Percentiles rank a stretch among this genome's conserved stretches.
phyloP scores from a whole-genome alignment of 805 yeast genomes.

The Yueomyces sinensis region DNA sequence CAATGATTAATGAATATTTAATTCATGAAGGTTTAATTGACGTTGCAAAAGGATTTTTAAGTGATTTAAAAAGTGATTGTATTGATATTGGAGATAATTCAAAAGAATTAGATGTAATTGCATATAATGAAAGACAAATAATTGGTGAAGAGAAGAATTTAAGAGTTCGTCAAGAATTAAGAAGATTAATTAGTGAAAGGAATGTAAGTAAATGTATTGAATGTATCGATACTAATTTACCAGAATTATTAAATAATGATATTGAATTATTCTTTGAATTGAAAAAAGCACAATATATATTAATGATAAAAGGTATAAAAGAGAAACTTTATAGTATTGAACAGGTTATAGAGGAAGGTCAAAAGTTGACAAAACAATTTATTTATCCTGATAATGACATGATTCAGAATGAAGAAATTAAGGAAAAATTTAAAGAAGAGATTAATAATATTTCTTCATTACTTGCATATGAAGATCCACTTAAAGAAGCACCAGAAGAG shows the following conservation, averaged over 20 bases:
- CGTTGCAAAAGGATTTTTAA: slow-evolving; percentile 36
- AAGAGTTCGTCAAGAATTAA: slow-evolving; percentile 32
- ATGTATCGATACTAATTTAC: slow-evolving; percentile 22
- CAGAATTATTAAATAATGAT: slow-evolving; percentile 12
- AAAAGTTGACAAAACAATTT: slow-evolving; percentile 14
- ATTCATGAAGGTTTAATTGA: slow-evolving; percentile 46
- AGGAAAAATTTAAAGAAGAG: slow-evolving; percentile 24
- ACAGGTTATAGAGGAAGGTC: slow-evolving; percentile 11
- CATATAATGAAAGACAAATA: slow-evolving; percentile 20
- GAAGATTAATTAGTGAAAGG: slow-evolving; percentile 30
- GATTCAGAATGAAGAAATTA: slow-evolving; percentile 10
- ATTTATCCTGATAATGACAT: slow-evolving; percentile 8
- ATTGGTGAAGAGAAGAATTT: slow-evolving; percentile 25
- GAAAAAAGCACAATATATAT: slow-evolving; percentile 12
- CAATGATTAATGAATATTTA: slow-evolving; percentile 31
- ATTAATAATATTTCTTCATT: slow-evolving; percentile 36
- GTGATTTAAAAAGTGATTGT: slow-evolving; percentile 29
- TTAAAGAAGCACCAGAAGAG: slow-evolving; percentile 24
- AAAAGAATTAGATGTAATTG: slow-evolving; percentile 8
- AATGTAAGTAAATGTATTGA: slow-evolving; percentile 32
- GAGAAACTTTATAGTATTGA: slow-evolving; percentile 6
- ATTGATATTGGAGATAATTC: slow-evolving; percentile 7
- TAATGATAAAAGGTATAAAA: slow-evolving; percentile 8
- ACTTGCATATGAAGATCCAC: slow-evolving; percentile 40
- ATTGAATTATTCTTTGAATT: slow-evolving; percentile 18